Percentiles rank a stretch among this genome's conserved stretches.
Conservation (phyloP, 1,284 basidiomycete genomes). For the Cutaneotrichosporon daszewskae region DNA sequence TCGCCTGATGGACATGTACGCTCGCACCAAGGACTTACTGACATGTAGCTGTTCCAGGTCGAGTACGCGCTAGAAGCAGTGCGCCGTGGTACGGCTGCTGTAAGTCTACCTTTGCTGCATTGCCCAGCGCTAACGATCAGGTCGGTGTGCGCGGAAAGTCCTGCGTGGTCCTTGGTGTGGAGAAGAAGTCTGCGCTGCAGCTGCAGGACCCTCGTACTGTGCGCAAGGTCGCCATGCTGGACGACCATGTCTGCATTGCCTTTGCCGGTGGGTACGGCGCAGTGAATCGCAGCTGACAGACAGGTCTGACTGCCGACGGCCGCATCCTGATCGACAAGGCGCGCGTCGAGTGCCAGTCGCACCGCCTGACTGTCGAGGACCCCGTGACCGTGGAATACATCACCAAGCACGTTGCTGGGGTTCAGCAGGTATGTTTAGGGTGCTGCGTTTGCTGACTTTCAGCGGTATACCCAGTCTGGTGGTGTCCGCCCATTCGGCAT, state of each 20-base stretch:
- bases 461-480: constrained; percentile 98
- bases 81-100: constrained; percentile 93
- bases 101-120: too few species aligned
- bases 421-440: too few species aligned
- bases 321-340: constrained; percentile 98
- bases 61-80: constrained; percentile 98
- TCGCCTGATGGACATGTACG: constrained; percentile 81
- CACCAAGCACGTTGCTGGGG: constrained; percentile 92
- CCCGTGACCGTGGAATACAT: constrained; percentile 98
- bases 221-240: constrained; percentile 96
- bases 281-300: background rate
- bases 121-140: constrained; percentile 51
- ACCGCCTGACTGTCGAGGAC: constrained; percentile 95
- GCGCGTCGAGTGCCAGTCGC: constrained; percentile 93
- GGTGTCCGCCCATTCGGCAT: constrained; percentile 98
- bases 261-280: constrained; percentile 71
- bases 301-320: constrained; percentile 95
- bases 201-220: constrained; percentile 97
- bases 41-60: constrained; percentile 54
- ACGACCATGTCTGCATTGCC: constrained; percentile 95
- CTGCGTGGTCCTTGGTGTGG: constrained; percentile 93
- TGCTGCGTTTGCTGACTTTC: too few species aligned
- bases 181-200: constrained; percentile 97
- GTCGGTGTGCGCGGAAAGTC: constrained; percentile 93
- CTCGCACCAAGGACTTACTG: constrained; percentile 11